Conservation (phyloP, 108 stramenopile genomes). For the Nitzschia sp. region DNA sequence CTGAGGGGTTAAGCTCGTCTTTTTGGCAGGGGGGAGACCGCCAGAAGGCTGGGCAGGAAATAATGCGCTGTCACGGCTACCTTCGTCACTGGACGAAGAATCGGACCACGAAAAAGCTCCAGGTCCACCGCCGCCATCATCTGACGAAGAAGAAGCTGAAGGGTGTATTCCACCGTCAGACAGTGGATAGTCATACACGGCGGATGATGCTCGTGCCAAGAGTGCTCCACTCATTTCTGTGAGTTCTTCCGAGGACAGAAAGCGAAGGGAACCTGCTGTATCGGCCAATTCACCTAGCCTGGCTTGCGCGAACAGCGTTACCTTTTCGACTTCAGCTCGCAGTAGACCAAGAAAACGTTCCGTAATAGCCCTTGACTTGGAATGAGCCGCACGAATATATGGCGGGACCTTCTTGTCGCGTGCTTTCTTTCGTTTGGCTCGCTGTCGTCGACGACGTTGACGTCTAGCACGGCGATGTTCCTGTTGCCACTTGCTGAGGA, state of each 20-base stretch:
- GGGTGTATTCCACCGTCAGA: constrained; percentile 65
- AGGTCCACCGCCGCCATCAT: constrained; percentile 36
- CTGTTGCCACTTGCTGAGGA: constrained; percentile 12
- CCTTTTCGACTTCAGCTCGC: constrained; percentile 80
- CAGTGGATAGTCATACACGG: constrained; percentile 47
- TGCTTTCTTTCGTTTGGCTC: constrained; percentile 19
- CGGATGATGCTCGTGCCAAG: constrained; percentile 5
- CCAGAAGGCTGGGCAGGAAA: constrained; percentile 10
- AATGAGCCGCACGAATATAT: constrained; percentile 67
- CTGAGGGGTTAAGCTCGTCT: constrained; percentile 25
- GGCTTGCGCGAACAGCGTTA: constrained; percentile 65
- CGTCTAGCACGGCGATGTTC: constrained; percentile 34
- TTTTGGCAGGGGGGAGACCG: constrained; percentile 23
- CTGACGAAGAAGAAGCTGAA: constrained; percentile 55
- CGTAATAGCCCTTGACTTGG: constrained; percentile 58
- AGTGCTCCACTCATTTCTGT: constrained; percentile 2
- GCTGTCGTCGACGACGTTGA: constrained; percentile 18
- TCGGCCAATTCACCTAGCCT: constrained; percentile 77
- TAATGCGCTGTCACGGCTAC: constrained; percentile 6
- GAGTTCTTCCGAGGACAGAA: constrained; percentile 40
- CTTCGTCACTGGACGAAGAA: constrained; percentile 40
- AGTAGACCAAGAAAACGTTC: constrained; percentile 67
- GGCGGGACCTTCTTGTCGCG: constrained; percentile 52
- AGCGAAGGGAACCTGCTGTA: constrained; percentile 75
- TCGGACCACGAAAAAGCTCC: constrained; percentile 48